These are phyloP conservation scores for Coemansia sp. DNA, from an alignment of 192 early-diverging fungal species.

Conservation along the genomic window DNA sequence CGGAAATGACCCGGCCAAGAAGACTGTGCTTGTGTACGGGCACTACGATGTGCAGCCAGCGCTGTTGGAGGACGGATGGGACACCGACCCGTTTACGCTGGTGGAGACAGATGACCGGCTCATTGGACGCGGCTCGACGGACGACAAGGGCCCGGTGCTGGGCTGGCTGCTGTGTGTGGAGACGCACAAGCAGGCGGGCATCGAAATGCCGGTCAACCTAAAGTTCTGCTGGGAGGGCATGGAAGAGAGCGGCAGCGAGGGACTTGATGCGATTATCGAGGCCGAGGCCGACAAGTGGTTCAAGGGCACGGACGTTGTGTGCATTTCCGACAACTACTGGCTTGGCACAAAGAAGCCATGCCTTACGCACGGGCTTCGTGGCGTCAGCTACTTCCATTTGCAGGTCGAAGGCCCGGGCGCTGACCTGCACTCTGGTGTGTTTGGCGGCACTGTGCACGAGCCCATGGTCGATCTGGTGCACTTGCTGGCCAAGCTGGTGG, in stretches of 20 bases:
- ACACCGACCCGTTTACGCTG: slow-evolving; percentile 85
- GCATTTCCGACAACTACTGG: slow-evolving; percentile 99
- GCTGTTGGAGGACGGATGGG: slow-evolving; percentile 83
- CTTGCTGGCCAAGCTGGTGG: slow-evolving; percentile 81
- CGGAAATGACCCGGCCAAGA: slow-evolving; percentile 87
- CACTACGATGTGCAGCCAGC: slow-evolving; percentile 99
- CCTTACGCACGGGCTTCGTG: slow-evolving; percentile 94
- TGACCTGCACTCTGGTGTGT: slow-evolving; percentile 97
- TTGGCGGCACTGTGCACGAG: slow-evolving; percentile 92
- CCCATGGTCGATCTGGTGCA: slow-evolving; percentile 94
- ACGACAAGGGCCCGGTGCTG: slow-evolving; percentile 98
- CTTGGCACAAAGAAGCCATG: slow-evolving; percentile 94
- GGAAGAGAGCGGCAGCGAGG: slow-evolving; percentile 86
- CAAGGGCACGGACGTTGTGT: slow-evolving; percentile 89
- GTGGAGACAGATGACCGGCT: slow-evolving; percentile 80
- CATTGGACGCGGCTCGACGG: slow-evolving; percentile 88
- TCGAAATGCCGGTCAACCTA: slow-evolving; percentile 92
- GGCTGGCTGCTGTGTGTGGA: slow-evolving; percentile 96
- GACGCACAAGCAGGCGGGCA: slow-evolving; percentile 83
- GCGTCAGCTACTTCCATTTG: slow-evolving; percentile 64
- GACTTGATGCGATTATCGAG: slow-evolving; percentile 86
- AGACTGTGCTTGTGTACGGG: slow-evolving; percentile 95
- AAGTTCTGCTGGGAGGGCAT: slow-evolving; percentile 98
- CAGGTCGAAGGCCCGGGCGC: slow-evolving; percentile 76
- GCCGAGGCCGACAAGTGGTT: slow-evolving; percentile 88